These are phyloP conservation scores for Trichoderma semiorbis DNA, from an alignment of 2,329 filamentous ascomycete species.

Conservation along the genomic window DNA sequence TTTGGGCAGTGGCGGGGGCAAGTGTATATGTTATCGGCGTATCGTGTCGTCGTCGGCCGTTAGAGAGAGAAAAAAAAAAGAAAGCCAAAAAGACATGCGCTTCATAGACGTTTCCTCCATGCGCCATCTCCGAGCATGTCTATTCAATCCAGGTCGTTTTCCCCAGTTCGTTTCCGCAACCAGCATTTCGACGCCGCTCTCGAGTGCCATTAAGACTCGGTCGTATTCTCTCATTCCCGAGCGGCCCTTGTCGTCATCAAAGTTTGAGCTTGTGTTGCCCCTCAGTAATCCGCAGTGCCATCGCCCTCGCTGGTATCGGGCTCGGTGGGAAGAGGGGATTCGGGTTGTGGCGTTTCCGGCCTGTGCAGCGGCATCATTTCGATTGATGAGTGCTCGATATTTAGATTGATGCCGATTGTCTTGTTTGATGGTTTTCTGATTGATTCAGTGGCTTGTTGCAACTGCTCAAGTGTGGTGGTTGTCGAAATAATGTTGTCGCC, in stretches of 20 bases:
- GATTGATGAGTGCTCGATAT: neutral
- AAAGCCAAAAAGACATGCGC: neutral
- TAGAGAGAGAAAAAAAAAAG: neutral
- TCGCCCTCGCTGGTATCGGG: slow-evolving; percentile 32
- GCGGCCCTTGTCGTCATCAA: slow-evolving; percentile 1
- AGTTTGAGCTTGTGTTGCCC: neutral
- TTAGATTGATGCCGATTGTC: neutral
- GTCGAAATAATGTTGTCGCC: neutral
- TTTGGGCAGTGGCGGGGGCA: neutral
- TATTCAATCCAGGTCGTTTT: neutral
- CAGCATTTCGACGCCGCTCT: neutral
- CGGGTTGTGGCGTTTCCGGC: slow-evolving; percentile 32
- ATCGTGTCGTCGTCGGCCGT: neutral
- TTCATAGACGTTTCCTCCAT: neutral
- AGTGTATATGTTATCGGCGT: neutral
- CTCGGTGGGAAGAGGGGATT: slow-evolving; percentile 29
- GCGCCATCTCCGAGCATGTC: neutral
- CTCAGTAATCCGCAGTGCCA: slow-evolving; percentile 30
- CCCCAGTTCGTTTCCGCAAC: neutral
- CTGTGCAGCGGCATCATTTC: slow-evolving; percentile 24
- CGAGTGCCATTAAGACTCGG: neutral
- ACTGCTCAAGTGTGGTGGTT: neutral
- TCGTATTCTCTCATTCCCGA: neutral
- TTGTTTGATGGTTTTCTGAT: neutral
- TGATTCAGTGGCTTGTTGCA: neutral